phyloP scores from a whole-genome alignment of 768 basidiomycete genomes.

The Tephrocybe sp. region DNA sequence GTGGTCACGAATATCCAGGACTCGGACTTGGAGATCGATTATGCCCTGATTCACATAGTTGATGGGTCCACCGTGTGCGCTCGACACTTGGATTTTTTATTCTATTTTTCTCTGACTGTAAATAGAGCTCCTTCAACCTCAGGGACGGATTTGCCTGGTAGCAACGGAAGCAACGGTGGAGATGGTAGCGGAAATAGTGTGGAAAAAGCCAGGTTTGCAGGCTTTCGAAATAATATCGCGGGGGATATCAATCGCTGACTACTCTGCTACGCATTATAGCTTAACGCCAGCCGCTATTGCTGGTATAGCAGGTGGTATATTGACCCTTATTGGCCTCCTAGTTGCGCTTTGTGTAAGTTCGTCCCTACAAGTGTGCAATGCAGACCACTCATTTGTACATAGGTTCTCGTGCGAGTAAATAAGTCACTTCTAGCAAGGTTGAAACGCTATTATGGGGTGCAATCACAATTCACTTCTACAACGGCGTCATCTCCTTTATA shows the following conservation, averaged over 20 bases:
- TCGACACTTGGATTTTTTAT: not conserved
- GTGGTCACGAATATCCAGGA: slow-evolving; percentile 28
- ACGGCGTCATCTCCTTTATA: not conserved
- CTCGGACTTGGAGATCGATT: slow-evolving; percentile 29
- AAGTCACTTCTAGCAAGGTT: slow-evolving; percentile 25
- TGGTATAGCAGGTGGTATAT: slow-evolving; percentile 11
- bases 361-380: not conserved
- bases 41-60: slow-evolving; percentile 24
- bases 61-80: not conserved
- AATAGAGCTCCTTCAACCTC: not conserved
- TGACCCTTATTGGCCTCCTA: slow-evolving; percentile 13
- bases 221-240: not conserved
- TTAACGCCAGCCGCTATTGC: slow-evolving; percentile 11
- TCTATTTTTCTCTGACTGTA: not conserved
- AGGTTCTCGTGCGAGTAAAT: slow-evolving; percentile 23
- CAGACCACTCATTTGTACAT: not conserved
- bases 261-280: not conserved
- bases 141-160: not conserved
- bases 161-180: not conserved
- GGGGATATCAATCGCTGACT: too few relatives aligned
- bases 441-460: slow-evolving; percentile 27
- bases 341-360: slow-evolving; percentile 17
- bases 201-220: not conserved
- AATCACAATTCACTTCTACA: slow-evolving; percentile 25
- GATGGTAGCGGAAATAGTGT: not conserved